phyloP scores from a whole-genome alignment of 805 yeast species.

The Komagataella pastoris region DNA sequence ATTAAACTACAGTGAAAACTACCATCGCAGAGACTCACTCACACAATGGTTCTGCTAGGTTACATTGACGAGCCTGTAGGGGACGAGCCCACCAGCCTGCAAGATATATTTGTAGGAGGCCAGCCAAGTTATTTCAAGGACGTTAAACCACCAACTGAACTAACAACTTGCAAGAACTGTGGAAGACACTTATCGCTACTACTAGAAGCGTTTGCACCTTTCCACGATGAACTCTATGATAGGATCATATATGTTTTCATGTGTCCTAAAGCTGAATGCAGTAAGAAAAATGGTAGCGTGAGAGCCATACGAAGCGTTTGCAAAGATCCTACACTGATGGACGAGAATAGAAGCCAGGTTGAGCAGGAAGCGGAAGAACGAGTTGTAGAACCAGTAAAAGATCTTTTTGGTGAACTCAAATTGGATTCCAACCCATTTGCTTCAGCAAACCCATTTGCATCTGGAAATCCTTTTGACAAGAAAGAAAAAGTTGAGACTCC shows the following conservation, averaged over 20 bases:
- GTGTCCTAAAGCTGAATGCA: conserved; percentile 53
- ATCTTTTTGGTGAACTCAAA: conserved; percentile 16
- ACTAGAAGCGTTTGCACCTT: conserved; percentile 71
- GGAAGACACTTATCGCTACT: conserved; percentile 46
- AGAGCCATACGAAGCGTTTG: conserved; percentile 67
- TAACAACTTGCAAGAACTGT: conserved; percentile 58
- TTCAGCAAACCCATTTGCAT: conserved; percentile 26
- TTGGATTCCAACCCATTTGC: conserved; percentile 17
- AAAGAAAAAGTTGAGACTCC: conserved; percentile 1
- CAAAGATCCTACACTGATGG: conserved; percentile 39
- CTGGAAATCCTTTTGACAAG: conserved; percentile 3
- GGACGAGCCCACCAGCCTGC: conserved; percentile 29
- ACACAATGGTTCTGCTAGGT: conserved; percentile 25
- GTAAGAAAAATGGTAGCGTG: conserved; percentile 55
- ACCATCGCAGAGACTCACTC: conserved; percentile 11
- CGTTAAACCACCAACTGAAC: conserved; percentile 40
- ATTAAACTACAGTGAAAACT: too few species aligned
- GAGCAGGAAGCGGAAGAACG: conserved; percentile 28
- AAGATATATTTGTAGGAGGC: conserved; percentile 80
- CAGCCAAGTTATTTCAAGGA: conserved; percentile 35
- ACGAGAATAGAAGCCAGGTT: conserved; percentile 22
- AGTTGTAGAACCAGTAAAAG: conserved; percentile 20
- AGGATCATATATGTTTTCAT: conserved; percentile 72
- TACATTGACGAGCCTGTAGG: conserved; percentile 49
- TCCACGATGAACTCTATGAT: conserved; percentile 61